Evolutionary conservation across 352 stramenopile species (phyloP), one percentile per base, ranked within the genome.

Genomic region (Saprolegnia parasitica): DNA sequence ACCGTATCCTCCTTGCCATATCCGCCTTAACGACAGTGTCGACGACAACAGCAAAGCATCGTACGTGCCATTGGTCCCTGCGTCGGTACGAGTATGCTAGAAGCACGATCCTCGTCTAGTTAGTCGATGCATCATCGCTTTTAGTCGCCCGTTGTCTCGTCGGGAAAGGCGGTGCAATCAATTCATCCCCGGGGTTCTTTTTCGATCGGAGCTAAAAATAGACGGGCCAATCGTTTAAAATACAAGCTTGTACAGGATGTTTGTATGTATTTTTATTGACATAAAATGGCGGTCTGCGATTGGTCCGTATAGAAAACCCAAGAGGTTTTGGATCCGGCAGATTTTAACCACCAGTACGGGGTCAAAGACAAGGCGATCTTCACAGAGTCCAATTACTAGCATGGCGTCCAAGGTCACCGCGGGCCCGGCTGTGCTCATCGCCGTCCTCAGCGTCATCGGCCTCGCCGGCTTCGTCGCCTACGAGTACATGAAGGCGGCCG

Each of bases 311-410:
- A 49, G 42, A 49, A 49, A 49, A 49, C 18, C 42, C 58, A 67
- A 67, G 35, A 40, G n/a, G 39, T 56, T 21, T 18, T 13, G 50
- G 18, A 24, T 21, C 10, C 11, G 20, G 39, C 37, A 67, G 50
- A 67, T 67, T 55, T 40, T 40, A 15, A 67, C 58, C 58, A 67
- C 58, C 24, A 32, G 46, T 29, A 46, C 23, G 18, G 13, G 39
- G 13, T 9, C 37, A 21, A 56, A 21, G 9, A 49, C 42, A 49
- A 35, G 29, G 29, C 29, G 29, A 35, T 35, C 29, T 35, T 35
- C 29, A 35, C 29, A 49, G 42, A 55, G n/a, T 67, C 26, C 21
- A n/a, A 40, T 21, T 29, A 20, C 39, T 0, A 56, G 29, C 37
- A 67, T 67, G 58, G 40, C 58, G 10, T 55, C 35, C 58, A 67